Percentiles rank a stretch among this genome's conserved stretches.
Conservation (phyloP, 2,329 filamentous ascomycete genomes). For the Botrytis tulipae region DNA sequence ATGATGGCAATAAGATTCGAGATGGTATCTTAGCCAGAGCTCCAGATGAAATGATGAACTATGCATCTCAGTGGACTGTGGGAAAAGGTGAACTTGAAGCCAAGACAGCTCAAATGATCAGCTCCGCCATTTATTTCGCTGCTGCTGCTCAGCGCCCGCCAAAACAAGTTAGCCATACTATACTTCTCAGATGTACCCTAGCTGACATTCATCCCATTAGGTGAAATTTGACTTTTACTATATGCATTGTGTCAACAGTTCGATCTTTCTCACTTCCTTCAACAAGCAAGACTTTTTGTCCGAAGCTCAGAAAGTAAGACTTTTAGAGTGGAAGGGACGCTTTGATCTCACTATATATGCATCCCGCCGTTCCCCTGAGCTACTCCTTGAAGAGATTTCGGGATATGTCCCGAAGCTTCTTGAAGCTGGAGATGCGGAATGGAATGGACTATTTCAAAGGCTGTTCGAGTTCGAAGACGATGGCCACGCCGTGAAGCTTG, state of each 20-base stretch:
- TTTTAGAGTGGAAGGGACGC: conserved; percentile 81
- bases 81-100: conserved; percentile 48
- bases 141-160: conserved; percentile 56
- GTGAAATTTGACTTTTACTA: conserved; percentile 80
- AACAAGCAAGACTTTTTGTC: conserved; percentile 61
- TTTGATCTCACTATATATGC: conserved; percentile 73
- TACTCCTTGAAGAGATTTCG: conserved; percentile 58
- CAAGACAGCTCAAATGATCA: conserved; percentile 67
- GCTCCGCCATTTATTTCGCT: conserved; percentile 54
- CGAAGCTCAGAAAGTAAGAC: conserved; percentile 57
- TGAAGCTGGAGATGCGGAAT: conserved; percentile 32
- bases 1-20: conserved; percentile 61
- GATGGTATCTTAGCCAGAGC: conserved; percentile 67
- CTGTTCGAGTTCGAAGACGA: conserved; percentile 62
- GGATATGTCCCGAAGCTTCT: conserved; percentile 52
- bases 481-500: conserved; percentile 76
- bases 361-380: conserved; percentile 60
- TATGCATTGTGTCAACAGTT: conserved; percentile 73
- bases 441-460: conserved; percentile 46
- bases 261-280: conserved; percentile 72
- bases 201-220: conserved; percentile 2
- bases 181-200: background rate
- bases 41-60: conserved; percentile 58
- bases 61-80: conserved; percentile 60
- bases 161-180: conserved; percentile 45